A percentile compares a stretch with the other conserved stretches of the same genome.
Conservation (phyloP, 2,329 filamentous ascomycete genomes). For the Botryosphaeria agaves region DNA sequence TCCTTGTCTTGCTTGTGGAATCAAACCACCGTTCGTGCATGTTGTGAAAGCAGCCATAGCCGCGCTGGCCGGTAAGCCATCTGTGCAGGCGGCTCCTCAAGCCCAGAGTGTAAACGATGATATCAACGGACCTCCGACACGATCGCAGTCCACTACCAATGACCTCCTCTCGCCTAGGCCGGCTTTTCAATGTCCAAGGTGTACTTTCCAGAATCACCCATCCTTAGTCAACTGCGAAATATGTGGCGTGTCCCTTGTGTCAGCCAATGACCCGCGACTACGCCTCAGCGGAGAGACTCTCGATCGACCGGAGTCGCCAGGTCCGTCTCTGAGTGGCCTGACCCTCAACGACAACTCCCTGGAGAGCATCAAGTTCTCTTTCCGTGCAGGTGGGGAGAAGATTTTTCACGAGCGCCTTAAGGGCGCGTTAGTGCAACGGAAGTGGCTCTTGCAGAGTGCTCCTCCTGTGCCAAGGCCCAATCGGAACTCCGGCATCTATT, state of each 20-base stretch:
- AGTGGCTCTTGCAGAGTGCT: slow-evolving; percentile 85
- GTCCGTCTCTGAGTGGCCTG: slow-evolving; percentile 38
- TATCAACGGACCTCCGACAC: slow-evolving; percentile 1
- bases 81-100: slow-evolving; percentile 8
- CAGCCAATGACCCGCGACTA: slow-evolving; percentile 26
- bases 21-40: slow-evolving; percentile 70
- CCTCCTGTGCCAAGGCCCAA: slow-evolving; percentile 62
- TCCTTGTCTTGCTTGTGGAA: slow-evolving; percentile 82
- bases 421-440: slow-evolving; percentile 72
- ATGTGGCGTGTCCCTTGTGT: slow-evolving; percentile 60
- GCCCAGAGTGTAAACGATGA: neutral
- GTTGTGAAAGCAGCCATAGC: slow-evolving; percentile 76
- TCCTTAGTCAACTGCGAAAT: slow-evolving; percentile 79
- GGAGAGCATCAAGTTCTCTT: slow-evolving; percentile 80
- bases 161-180: slow-evolving; percentile 4
- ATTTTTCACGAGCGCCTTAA: slow-evolving; percentile 83
- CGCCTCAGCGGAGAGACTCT: slow-evolving; percentile 17
- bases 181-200: slow-evolving; percentile 51
- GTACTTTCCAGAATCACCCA: slow-evolving; percentile 87
- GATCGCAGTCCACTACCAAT: slow-evolving; percentile 2
- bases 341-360: slow-evolving; percentile 39
- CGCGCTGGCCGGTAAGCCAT: slow-evolving; percentile 43
- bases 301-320: slow-evolving; percentile 56
- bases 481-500: slow-evolving; percentile 15
- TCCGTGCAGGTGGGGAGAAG: slow-evolving; percentile 74